Conservation (phyloP, 1,139 yeast species). For the Oligophagozyma castellii region DNA sequence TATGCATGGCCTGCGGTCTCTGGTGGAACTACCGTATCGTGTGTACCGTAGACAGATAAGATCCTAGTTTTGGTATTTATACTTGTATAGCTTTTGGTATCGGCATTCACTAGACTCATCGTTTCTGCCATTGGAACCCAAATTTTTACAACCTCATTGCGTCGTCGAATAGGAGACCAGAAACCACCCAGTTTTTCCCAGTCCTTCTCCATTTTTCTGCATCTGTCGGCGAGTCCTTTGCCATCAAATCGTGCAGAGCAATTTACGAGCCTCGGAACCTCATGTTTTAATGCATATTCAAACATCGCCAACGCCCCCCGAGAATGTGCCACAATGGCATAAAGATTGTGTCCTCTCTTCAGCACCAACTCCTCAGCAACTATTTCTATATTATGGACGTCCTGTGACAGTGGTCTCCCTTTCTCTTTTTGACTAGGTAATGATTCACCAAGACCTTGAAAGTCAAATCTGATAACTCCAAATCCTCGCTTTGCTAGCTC, state of each 20-base stretch:
- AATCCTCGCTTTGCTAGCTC: constrained; percentile 48
- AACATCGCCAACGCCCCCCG: constrained; percentile 73
- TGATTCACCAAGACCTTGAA: constrained; percentile 74
- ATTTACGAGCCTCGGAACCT: constrained; percentile 47
- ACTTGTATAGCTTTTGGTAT: constrained; percentile 30
- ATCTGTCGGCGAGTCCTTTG: constrained; percentile 21
- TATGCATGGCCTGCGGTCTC: constrained; percentile 44
- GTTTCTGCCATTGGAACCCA: constrained; percentile 42
- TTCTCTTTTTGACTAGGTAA: constrained; percentile 33
- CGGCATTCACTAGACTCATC: constrained; percentile 37
- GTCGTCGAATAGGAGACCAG: constrained; percentile 30
- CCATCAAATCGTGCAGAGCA: constrained; percentile 55
- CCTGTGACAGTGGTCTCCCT: constrained; percentile 52
- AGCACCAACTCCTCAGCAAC: constrained; percentile 23
- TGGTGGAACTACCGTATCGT: constrained; percentile 49
- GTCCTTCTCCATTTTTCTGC: constrained; percentile 20
- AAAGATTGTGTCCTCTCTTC: no score
- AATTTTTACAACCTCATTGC: constrained; percentile 34
- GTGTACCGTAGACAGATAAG: constrained; percentile 56
- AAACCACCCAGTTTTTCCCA: constrained; percentile 29
- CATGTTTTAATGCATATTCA: constrained; percentile 36
- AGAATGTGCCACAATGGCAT: constrained; percentile 59
- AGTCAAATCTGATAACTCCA: constrained; percentile 63
- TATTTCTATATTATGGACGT: constrained; percentile 51
- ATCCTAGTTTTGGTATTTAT: constrained; percentile 40